Evolutionary conservation across 2,329 filamentous ascomycete species (phyloP).

Genomic region (Coleophoma cylindrospora): DNA sequence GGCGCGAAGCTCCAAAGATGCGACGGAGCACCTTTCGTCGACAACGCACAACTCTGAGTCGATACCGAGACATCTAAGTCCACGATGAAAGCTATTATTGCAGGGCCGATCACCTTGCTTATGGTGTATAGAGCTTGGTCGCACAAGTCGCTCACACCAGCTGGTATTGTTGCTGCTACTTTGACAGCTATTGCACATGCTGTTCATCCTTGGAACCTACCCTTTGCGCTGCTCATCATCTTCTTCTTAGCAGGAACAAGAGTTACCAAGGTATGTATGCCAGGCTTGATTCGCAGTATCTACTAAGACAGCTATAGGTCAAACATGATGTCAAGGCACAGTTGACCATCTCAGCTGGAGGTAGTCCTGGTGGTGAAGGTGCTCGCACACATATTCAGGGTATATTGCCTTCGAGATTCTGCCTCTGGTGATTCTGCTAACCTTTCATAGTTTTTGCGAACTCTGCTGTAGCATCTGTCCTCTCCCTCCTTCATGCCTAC

Average conservation of each 20-base stretch:
- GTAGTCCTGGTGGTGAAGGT: conserved; percentile 72
- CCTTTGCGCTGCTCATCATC: conserved; percentile 74
- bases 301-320: conserved; percentile 45
- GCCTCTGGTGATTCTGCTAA: conserved; percentile 6
- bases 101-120: conserved; percentile 50
- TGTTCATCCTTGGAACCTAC: conserved; percentile 88
- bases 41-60: not conserved
- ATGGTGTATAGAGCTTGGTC: conserved; percentile 65
- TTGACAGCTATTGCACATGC: conserved; percentile 77
- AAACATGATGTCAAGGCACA: conserved; percentile 83
- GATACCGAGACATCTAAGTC: conserved; percentile 6
- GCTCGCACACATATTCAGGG: conserved; percentile 80
- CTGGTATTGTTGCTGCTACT: conserved; percentile 66
- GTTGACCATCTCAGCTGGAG: conserved; percentile 73
- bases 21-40: too few relatives aligned
- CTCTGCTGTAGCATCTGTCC: conserved; percentile 69
- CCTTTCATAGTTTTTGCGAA: conserved; percentile 67
- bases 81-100: conserved; percentile 52
- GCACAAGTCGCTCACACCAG: conserved; percentile 72
- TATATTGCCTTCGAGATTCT: conserved; percentile 15
- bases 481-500: conserved; percentile 53
- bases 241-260: conserved; percentile 85
- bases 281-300: not conserved
- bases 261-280: conserved; percentile 65
- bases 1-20: too few relatives aligned